phyloP scores from a whole-genome alignment of 257 asterid species.

The Solanum gracilifrons region DNA sequence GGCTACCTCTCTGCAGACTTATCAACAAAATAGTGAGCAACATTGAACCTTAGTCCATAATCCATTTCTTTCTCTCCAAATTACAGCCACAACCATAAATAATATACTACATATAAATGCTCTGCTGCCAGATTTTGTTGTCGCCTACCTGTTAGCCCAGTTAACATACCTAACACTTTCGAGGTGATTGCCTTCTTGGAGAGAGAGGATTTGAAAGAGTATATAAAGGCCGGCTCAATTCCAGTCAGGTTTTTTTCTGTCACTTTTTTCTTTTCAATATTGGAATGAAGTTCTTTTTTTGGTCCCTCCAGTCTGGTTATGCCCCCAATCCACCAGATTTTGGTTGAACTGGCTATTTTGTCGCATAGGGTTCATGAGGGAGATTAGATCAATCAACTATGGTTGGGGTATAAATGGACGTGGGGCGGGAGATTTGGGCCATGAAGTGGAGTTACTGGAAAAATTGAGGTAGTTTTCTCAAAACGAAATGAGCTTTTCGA shows the following conservation, averaged over 20 bases:
- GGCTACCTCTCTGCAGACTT: not conserved
- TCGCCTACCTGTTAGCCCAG: not conserved
- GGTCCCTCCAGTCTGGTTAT: not conserved
- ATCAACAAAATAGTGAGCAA: not conserved
- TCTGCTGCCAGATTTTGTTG: not conserved
- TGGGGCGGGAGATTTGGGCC: too few species aligned
- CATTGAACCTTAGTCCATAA: not conserved
- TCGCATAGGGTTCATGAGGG: not conserved
- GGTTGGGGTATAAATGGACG: too few species aligned
- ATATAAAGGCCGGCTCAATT: constrained; percentile 65
- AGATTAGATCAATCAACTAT: not conserved
- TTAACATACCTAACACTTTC: constrained; percentile 21
- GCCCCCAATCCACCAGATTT: not conserved
- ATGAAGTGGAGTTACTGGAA: too few species aligned
- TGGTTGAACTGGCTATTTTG: not conserved
- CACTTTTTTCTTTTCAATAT: not conserved
- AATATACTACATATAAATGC: not conserved
- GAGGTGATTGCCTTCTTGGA: constrained; percentile 58
- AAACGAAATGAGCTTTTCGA: not conserved
- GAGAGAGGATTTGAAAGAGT: constrained; percentile 96
- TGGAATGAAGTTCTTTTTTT: not conserved
- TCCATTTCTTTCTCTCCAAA: not conserved
- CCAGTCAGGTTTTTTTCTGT: constrained; percentile 40
- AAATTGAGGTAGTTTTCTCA: too few species aligned
- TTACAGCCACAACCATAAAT: not conserved